Evolutionary conservation across 371 early-diverging fungal genomes (phyloP), one percentile per base, ranked within the genome.

Genomic region (Syncephalastrum monosporum): DNA sequence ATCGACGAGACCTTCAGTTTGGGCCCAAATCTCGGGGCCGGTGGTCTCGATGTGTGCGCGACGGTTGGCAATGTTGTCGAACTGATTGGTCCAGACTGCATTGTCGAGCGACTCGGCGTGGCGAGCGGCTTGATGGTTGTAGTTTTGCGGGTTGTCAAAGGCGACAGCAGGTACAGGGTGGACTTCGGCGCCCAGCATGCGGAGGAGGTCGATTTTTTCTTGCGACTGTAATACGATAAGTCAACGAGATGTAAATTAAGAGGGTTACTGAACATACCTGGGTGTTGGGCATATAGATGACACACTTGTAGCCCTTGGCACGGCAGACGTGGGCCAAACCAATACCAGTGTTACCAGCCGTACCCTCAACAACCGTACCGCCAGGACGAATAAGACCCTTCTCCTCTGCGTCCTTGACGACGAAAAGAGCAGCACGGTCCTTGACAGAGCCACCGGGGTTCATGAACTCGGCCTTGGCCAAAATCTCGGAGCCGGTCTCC

Each of bases 371-470:
- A 12, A 97, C 82, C 3, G 97, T 97, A 44, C 95, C 95, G n/a
- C 96, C 95, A 23, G 93, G 83, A 53, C 85, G 77, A 50, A 97
- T 74, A 53, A 89, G 68, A 0, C 97, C 97, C 56, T 65, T 78
- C 60, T 91, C 87, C 68, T 97, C 97, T 41, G 97, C 96, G 60
- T 95, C 91, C 77, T 94, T 87, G 19, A 97, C 91, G 15, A 97
- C 91, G 67, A 76, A 94, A 42, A 95, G 79, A 1, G 98, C 97
- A 17, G 96, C 96, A 47, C 97, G 86, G 72, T 97, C 97, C 75
- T 97, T 97, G 68, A 97, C 97, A 6, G 91, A 91, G 17, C 97
- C 97, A 51, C 97, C 97, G n/a, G 97, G 95, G 71, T 97, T 97
- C 96, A 97, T 95, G 71, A 91, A 97, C 79, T 97, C 97, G 48